Base-by-base conservation (phyloP, 202 grass and related monocot genomes). In the Cymbopogon flexuosus region DNA sequence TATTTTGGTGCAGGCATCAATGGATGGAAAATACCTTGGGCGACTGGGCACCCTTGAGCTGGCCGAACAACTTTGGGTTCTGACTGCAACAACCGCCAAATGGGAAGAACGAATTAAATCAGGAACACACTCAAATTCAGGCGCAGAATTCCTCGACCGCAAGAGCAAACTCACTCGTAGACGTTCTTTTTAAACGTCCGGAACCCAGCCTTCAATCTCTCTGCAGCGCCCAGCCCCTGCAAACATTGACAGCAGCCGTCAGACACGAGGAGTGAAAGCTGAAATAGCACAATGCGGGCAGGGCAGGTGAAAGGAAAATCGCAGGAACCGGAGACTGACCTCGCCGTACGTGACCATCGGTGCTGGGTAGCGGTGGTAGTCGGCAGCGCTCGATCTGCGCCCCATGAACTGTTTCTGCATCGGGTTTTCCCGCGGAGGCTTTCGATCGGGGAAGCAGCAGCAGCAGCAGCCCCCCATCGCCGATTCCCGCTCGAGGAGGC, bases 11-110 rank as follows among this genome's bases (percentile, higher is more conserved):
- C 45, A 39, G 23, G 6, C 0, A 51, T 33, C 34, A 79, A 27
- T 35, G 5, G 18, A 39, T 78, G 62, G 16, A 10, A 39, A 77
- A 15, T 82, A 97, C 94, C 91, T 92, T 92, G 2, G 94, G 91
- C 15, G 73, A 73, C 73, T 97, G 94, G 5, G 79, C 62, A 8
- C 81, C 49, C 62, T 78, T 85, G 16, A 97, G 85, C 4, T 60
- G 77, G 18, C 43, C 59, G 70, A 93, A 93, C 73, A 92, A 22
- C 4, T 60, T 79, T 4, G 73, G 69, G 14, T 89, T 89, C 81
- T 90, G 82, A 7, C 91, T 92, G 85, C 70, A 84, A 13, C 30
- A 35, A 9, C 40, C 37, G 22, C 7, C 7, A 68, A 56, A 37
- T 68, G 2, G 67, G 15, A 31, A 58, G 16, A 67, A 51, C 30